phyloP scores from a whole-genome alignment of 148 eudicot species.

The Fagopyrum homotropicum region DNA sequence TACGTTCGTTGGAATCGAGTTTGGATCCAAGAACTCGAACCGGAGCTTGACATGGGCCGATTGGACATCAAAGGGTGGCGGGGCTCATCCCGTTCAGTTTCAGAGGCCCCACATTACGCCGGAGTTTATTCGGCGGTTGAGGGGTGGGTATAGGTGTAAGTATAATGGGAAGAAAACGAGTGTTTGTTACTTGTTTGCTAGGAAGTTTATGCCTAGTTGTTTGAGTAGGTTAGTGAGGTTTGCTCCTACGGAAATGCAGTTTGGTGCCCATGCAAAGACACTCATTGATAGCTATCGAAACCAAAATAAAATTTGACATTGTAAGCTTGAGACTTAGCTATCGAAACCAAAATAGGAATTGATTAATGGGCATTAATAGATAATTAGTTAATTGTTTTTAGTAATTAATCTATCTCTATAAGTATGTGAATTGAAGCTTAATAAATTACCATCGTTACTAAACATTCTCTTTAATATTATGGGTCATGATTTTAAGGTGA shows the following conservation, averaged over 20 bases:
- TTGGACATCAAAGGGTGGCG: constrained; percentile 37
- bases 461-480: background rate
- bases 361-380: background rate
- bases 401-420: background rate
- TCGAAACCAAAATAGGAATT: background rate
- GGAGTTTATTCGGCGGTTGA: constrained; percentile 27
- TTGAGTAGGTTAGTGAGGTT: constrained; percentile 15
- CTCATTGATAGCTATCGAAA: background rate
- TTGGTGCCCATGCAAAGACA: background rate
- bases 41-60: constrained; percentile 77
- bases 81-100: constrained; percentile 32
- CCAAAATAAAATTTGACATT: background rate
- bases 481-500: too few species aligned
- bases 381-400: background rate
- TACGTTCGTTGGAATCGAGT: constrained; percentile 41
- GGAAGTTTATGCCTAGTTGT: constrained; percentile 60
- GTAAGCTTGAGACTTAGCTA: too few species aligned
- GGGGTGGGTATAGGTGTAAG: constrained; percentile 33
- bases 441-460: background rate
- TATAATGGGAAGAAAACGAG: constrained; percentile 43
- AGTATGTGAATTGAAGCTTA: background rate
- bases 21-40: constrained; percentile 34
- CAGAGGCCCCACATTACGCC: background rate
- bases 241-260: background rate
- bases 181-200: constrained; percentile 65